Percentiles rank a stretch among this genome's conserved stretches.
These are phyloP conservation scores for Epicoccum sorghinum DNA, from an alignment of 2,329 filamentous ascomycete genomes.

Conservation along the genomic window DNA sequence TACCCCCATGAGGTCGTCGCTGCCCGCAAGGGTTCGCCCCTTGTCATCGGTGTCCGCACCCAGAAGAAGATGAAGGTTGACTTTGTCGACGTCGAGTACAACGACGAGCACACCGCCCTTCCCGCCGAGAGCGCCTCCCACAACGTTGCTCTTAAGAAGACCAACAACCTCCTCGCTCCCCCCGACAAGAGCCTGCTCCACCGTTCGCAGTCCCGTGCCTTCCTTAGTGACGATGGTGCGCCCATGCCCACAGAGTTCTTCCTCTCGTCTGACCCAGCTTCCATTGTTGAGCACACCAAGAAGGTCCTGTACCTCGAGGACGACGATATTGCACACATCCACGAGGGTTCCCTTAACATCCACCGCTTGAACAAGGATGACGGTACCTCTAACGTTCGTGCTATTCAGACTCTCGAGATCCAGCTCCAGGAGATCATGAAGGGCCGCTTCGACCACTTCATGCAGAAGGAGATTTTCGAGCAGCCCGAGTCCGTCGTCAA, in stretches of 20 bases:
- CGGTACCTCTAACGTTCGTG: conserved; percentile 93
- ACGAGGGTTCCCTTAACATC: conserved; percentile 98
- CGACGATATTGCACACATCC: conserved; percentile 99
- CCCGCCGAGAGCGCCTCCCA: conserved; percentile 94
- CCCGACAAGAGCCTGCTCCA: conserved; percentile 98
- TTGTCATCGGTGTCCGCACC: conserved; percentile 96
- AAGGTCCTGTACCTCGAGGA: conserved; percentile 99
- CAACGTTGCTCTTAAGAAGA: conserved; percentile 94
- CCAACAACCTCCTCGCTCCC: conserved; percentile 70
- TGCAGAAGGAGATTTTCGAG: conserved; percentile 99
- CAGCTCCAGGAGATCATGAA: conserved; percentile 99
- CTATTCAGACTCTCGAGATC: conserved; percentile 97
- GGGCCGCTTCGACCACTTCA: conserved; percentile 99
- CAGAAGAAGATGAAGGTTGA: conserved; percentile 99
- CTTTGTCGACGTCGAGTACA: conserved; percentile 98
- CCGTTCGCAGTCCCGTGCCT: conserved; percentile 96
- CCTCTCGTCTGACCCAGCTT: conserved; percentile 96
- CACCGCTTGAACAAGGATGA: conserved; percentile 97
- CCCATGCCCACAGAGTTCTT: conserved; percentile 99
- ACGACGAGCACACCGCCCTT: conserved; percentile 77
- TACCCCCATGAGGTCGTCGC: conserved; percentile 98
- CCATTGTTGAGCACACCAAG: conserved; percentile 99
- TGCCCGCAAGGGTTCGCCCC: conserved; percentile 95
- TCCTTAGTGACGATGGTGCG: conserved; percentile 97
- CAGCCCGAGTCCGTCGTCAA: conserved; percentile 99